phyloP scores from a whole-genome alignment of 1,284 basidiomycete genomes.

The Entoloma clypeatum region DNA sequence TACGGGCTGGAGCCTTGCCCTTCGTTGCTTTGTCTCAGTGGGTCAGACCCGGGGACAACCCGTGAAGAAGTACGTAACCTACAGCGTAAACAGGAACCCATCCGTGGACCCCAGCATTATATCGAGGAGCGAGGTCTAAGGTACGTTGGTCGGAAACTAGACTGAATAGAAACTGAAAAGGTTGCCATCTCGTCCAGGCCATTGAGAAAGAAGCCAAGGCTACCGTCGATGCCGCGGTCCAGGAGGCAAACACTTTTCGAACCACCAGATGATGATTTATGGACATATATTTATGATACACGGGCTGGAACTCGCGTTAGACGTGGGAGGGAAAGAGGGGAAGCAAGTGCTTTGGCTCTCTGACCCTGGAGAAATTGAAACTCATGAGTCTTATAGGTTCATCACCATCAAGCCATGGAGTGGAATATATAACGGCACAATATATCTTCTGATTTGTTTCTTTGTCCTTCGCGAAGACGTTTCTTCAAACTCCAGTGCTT shows the following conservation, averaged over 20 bases:
- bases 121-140: constrained; percentile 90
- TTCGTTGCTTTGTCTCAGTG: constrained; percentile 41
- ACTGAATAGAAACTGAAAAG: not conserved
- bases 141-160: not conserved
- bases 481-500: too few species aligned
- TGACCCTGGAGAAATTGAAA: not conserved
- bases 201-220: constrained; percentile 93
- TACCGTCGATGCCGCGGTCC: constrained; percentile 86
- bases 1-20: constrained; percentile 1
- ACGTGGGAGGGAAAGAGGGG: constrained; percentile 91
- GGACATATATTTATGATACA: constrained; percentile 90
- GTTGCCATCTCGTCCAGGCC: constrained; percentile 37
- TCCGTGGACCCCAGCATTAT: constrained; percentile 91
- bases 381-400: constrained; percentile 25
- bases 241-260: constrained; percentile 92
- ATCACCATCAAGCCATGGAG: constrained; percentile 21
- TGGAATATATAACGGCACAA: constrained; percentile 1
- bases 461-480: not conserved
- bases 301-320: constrained; percentile 87
- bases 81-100: constrained; percentile 93
- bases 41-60: constrained; percentile 98
- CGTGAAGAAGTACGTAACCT: constrained; percentile 98
- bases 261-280: constrained; percentile 75
- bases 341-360: constrained; percentile 39
- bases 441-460: not conserved